These are phyloP conservation scores for Gnaphalium uliginosum DNA, from an alignment of 129 eudicot genomes.

Conservation along the genomic window DNA sequence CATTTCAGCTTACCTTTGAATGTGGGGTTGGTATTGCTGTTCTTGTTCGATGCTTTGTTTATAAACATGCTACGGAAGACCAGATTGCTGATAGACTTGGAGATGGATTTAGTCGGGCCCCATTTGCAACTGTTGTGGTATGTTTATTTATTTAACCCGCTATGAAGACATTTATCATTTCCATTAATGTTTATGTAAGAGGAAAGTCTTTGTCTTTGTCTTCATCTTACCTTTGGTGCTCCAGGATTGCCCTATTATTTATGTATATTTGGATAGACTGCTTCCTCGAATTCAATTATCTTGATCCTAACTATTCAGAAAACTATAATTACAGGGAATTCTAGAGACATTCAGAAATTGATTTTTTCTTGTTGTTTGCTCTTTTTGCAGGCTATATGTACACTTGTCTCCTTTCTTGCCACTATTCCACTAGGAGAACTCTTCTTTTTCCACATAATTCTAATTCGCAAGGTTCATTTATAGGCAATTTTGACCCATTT, in stretches of 20 bases:
- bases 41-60: constrained; percentile 82
- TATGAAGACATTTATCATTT: not conserved
- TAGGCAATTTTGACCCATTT: not conserved
- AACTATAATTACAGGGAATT: not conserved
- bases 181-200: not conserved
- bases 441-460: constrained; percentile 90
- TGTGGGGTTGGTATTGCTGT: constrained; percentile 78
- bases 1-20: constrained; percentile 65
- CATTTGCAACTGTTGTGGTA: constrained; percentile 92
- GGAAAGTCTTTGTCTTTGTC: too few species aligned
- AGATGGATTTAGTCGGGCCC: constrained; percentile 76
- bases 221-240: too few species aligned
- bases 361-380: constrained; percentile 21
- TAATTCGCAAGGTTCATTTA: constrained; percentile 74
- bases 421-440: constrained; percentile 83
- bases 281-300: not conserved
- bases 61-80: constrained; percentile 56
- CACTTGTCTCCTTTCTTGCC: constrained; percentile 73
- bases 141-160: constrained; percentile 21
- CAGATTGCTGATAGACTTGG: constrained; percentile 78
- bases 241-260: not conserved
- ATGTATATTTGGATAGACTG: too few species aligned
- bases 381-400: constrained; percentile 71
- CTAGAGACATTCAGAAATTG: not conserved
- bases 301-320: not conserved